Percentiles rank a stretch among this genome's conserved stretches.
Conservation (phyloP, 1,284 basidiomycete genomes). For the Mycena citricolor region DNA sequence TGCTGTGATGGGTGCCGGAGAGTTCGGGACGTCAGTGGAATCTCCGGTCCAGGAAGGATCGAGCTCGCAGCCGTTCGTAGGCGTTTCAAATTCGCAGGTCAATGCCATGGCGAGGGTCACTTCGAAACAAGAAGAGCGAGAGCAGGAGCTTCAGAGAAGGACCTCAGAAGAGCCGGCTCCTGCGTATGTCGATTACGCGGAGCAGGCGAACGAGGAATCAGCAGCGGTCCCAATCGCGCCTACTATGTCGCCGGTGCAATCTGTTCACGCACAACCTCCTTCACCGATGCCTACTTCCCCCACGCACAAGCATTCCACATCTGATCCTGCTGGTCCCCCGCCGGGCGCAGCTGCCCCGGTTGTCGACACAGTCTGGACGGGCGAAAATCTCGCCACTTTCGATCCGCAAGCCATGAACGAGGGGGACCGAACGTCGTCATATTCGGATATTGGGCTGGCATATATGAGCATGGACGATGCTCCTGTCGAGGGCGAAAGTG, state of each 20-base stretch:
- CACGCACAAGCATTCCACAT: no score
- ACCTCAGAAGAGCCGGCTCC: conserved; percentile 21
- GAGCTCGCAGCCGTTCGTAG: no score
- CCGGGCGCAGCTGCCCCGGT: conserved; percentile 27
- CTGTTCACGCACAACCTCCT: no score
- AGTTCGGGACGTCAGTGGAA: no score
- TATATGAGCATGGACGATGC: conserved; percentile 39
- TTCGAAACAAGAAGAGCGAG: conserved; percentile 11
- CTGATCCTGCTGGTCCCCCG: conserved; percentile 26
- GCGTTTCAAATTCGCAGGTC: no score
- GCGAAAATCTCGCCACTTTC: not conserved
- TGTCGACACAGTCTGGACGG: conserved; percentile 17
- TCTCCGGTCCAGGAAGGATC: no score
- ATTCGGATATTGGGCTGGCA: conserved; percentile 38
- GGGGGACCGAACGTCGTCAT: conserved; percentile 18
- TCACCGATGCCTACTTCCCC: no score
- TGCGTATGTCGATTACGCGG: conserved; percentile 20
- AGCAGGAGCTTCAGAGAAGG: conserved; percentile 7
- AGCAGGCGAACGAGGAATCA: no score
- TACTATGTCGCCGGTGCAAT: no score
- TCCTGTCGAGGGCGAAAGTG: conserved; percentile 23
- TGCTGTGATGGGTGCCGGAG: conserved; percentile 16
- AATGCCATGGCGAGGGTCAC: conserved; percentile 5
- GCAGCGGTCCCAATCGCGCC: no score
- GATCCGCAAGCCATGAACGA: no score